Evolutionary conservation across 1,139 yeast genomes (phyloP), one percentile per base, ranked within the genome.

Genomic region (Saccharomyces hybrid): DNA sequence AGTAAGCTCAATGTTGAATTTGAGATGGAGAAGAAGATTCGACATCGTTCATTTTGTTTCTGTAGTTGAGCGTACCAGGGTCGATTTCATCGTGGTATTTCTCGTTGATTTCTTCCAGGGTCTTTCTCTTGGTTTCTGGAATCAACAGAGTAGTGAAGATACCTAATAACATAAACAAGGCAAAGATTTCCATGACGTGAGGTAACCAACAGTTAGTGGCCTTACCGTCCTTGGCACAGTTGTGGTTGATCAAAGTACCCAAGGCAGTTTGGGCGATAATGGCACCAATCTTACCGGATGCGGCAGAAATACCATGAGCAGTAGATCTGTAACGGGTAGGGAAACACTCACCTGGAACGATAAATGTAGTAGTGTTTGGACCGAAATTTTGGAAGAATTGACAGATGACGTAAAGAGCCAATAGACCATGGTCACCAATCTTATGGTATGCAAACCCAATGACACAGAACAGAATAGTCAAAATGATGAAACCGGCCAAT

Each of bases 291-390:
- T 93, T 93, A 80, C 99, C 99, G 52, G 83, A 72, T 54, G 96
- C 98, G 62, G 99, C 99, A 63, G 96, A 88, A 61, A 93, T 76
- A 79, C 99, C 99, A 71, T 93, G 99, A 55, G 98, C 97, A 63
- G 97, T 85, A 48, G 98, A 93, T 82, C 99, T 88, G 77, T 90
- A 89, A 75, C 95, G 82, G 52, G 99, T 93, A 71, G 99, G 99
- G 88, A 80, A 93, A 68, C 84, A 80, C 78, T 93, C 99, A 73
- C 98, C 99, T 52, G 99, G 98, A 66, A 89, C 83, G 67, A 93
- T 81, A 75, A 93, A 93, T 57, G 99, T 93, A 52, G 98, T 95
- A 58, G 91, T 82, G 80, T 93, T 93, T 70, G 99, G 98, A 70
- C 96, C 96, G 65, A 88, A 88, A 73, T 88, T 88, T 73, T 84